Evolutionary conservation across 2,329 filamentous ascomycete species (phyloP), one percentile per base, ranked within the genome.

Genomic region (Neonectria coccinea): DNA sequence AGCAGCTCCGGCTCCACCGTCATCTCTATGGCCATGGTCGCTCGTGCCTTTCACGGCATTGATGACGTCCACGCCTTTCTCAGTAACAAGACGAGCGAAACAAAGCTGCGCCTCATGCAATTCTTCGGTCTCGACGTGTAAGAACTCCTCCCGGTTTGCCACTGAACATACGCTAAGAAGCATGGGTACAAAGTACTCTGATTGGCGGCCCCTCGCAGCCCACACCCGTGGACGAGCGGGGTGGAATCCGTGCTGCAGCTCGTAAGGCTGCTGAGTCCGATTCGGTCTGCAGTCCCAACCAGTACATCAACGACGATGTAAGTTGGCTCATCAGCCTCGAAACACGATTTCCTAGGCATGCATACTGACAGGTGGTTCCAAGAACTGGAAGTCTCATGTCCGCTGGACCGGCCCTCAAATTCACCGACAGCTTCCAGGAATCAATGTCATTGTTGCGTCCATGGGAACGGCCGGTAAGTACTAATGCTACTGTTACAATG

Each of bases 1-100:
- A 86, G 85, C 64, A 88, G 85, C 73, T 89, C 86, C 1, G 87
- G 88, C 0, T 89, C 86, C 0, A 89, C 88, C 0, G 86, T 88
- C 27, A 84, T 88, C 39, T 89, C 87, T 0, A 84, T 89, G 82
- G 76, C 73, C 16, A 76, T 79, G 64, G 70, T 78, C 5, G 74
- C 77, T n/a, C 67, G 76, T 20, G 76, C 74, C 11, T 75, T 77
- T 29, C 74, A 70, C 61, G 80, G 79, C 73, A 83, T 74, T 73
- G 77, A 79, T 55, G 78, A 77, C 72, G 76, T 79, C 2, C 74
- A 77, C 77, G 61, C 86, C 81, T 76, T 77, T 79, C 59, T 83
- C 74, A 70, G 86, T 80, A 86, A 88, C 79, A 56, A 86, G 82
- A 78, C 76, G 8, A 75, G 72, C 27, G 68, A 75, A 29, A 76